phyloP scores from a whole-genome alignment of 2,329 filamentous ascomycete species.

The Corniculantispora saksenae region DNA sequence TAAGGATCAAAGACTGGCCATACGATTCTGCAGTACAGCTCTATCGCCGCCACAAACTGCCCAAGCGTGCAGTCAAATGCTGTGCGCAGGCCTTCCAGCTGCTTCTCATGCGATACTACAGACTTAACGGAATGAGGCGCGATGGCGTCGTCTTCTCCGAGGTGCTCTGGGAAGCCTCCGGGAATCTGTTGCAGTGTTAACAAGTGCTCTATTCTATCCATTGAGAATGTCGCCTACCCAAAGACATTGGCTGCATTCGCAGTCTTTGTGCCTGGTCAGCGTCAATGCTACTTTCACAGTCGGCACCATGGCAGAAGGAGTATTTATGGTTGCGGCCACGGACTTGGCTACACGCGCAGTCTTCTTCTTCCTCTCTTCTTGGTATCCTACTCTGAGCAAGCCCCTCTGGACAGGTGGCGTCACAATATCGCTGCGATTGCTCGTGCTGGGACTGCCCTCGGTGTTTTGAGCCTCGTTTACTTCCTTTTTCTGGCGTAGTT shows the following conservation, averaged over 20 bases:
- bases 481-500: background rate
- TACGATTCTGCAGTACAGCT: conserved; percentile 39
- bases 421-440: background rate
- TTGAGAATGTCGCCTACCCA: background rate
- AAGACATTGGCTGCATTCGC: conserved; percentile 2
- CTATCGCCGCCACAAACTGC: conserved; percentile 20
- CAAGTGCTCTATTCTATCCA: background rate
- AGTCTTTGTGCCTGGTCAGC: background rate
- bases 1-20: conserved; percentile 40
- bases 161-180: conserved; percentile 31
- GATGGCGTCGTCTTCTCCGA: conserved; percentile 31
- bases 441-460: background rate
- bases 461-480: background rate
- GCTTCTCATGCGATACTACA: background rate
- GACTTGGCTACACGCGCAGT: too few relatives aligned
- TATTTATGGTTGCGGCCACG: too few relatives aligned
- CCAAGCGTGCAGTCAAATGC: background rate
- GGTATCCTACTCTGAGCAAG: background rate
- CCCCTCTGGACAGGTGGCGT: background rate
- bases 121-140: conserved; percentile 30
- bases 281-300: background rate
- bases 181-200: conserved; percentile 24
- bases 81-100: background rate
- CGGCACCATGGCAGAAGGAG: background rate
- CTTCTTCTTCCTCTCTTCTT: conserved; percentile 3